Conservation (phyloP, 208 protist genomes). For the Crithidia sp. region DNA sequence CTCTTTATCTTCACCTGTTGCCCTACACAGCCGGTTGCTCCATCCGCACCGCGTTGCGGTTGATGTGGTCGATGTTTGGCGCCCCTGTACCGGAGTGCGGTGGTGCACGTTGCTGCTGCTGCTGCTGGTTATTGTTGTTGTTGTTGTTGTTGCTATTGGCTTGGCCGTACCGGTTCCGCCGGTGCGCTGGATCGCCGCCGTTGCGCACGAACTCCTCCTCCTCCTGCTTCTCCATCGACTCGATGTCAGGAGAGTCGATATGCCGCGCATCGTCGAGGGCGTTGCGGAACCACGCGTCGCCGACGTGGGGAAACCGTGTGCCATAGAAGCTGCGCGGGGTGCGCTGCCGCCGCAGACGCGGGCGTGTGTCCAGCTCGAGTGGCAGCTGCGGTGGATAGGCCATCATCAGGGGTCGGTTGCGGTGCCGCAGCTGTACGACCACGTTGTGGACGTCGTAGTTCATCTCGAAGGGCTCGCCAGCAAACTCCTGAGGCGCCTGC, state of each 20-base stretch:
- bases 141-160: conserved; percentile 20
- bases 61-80: conserved; percentile 16
- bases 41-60: conserved; percentile 21
- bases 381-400: conserved; percentile 56
- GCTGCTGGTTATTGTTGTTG: conserved; percentile 19
- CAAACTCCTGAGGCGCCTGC: conserved; percentile 45
- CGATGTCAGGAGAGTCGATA: conserved; percentile 60
- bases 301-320: conserved; percentile 29
- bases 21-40: conserved; percentile 25
- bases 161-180: conserved; percentile 35
- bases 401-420: conserved; percentile 41
- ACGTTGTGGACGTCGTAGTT: conserved; percentile 64
- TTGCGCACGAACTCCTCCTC: conserved; percentile 36
- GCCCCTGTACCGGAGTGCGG: conserved; percentile 1
- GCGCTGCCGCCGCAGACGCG: conserved; percentile 47
- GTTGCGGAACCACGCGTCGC: conserved; percentile 56
- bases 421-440: conserved; percentile 49
- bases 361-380: conserved; percentile 38
- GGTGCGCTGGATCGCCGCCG: conserved; percentile 33
- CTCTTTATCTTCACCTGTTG: neutral
- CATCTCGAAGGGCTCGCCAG: conserved; percentile 61
- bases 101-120: neutral
- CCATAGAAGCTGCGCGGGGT: conserved; percentile 82
- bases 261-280: conserved; percentile 42
- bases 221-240: conserved; percentile 44